Conservation (phyloP, 2,329 filamentous ascomycete genomes). For the Aspergillus proliferans region DNA sequence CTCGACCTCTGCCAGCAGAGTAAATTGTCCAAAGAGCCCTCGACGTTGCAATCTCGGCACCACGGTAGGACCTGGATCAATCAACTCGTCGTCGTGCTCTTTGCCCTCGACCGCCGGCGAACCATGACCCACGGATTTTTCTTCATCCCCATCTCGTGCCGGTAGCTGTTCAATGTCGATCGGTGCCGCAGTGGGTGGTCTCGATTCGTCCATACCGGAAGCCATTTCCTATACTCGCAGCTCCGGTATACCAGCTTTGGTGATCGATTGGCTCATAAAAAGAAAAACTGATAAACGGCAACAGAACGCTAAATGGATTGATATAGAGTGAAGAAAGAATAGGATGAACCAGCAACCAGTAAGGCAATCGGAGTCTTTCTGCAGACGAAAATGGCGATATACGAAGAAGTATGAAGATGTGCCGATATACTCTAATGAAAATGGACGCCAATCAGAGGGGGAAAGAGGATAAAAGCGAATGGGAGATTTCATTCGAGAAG, state of each 20-base stretch:
- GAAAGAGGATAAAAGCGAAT: background rate
- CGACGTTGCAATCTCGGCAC: slow-evolving; percentile 54
- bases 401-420: background rate
- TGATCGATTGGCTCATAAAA: background rate
- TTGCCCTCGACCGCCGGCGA: background rate
- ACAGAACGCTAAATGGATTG: background rate
- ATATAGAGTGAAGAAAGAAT: background rate
- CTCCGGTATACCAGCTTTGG: background rate
- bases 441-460: background rate
- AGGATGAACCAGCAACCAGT: background rate
- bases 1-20: slow-evolving; percentile 72
- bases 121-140: background rate
- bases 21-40: slow-evolving; percentile 65
- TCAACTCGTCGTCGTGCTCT: background rate
- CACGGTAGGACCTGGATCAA: slow-evolving; percentile 28
- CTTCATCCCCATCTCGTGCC: background rate
- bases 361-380: background rate
- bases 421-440: background rate
- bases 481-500: background rate
- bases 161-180: background rate
- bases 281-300: background rate
- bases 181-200: background rate
- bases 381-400: background rate
- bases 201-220: background rate
- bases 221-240: slow-evolving; percentile 5